These are phyloP conservation scores for Sporothrix pallida DNA, from an alignment of 2,329 filamentous ascomycete genomes.

Conservation along the genomic window DNA sequence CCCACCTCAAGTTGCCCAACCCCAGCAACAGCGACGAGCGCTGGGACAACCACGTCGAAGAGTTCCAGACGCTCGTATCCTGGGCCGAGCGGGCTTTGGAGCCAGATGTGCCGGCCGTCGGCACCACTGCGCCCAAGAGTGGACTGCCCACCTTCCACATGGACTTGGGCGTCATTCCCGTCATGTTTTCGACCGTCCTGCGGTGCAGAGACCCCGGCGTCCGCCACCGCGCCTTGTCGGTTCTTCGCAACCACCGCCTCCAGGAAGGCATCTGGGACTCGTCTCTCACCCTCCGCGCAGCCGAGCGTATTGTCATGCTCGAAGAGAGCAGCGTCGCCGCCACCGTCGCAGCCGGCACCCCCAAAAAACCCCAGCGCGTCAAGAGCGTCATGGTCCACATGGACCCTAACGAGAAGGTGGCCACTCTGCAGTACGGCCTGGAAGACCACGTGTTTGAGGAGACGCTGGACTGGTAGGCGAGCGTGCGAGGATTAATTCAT, in stretches of 20 bases:
- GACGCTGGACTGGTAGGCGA: background rate
- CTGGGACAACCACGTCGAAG: background rate
- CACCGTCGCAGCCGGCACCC: background rate
- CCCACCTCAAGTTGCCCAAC: constrained; percentile 11
- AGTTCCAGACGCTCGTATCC: background rate
- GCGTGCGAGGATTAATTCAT: no score
- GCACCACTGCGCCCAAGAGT: no score
- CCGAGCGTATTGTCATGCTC: constrained; percentile 28
- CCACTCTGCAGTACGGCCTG: constrained; percentile 18
- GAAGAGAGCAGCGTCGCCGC: constrained; percentile 9
- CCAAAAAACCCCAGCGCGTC: background rate
- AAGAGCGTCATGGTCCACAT: constrained; percentile 18
- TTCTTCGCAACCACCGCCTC: constrained; percentile 24
- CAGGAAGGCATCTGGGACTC: constrained; percentile 36
- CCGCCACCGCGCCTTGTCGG: constrained; percentile 28
- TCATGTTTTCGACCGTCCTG: constrained; percentile 32
- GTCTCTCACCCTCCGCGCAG: constrained; percentile 13
- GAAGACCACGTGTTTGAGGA: constrained; percentile 10
- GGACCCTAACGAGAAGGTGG: constrained; percentile 22
- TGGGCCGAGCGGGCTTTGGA: constrained; percentile 24
- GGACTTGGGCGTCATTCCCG: constrained; percentile 35
- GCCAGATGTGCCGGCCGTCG: background rate
- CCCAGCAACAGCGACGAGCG: background rate
- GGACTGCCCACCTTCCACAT: constrained; percentile 31
- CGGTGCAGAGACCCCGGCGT: constrained; percentile 30